Evolutionary conservation across 2,329 filamentous ascomycete genomes (phyloP).

Genomic region (Cladosporium sp.): DNA sequence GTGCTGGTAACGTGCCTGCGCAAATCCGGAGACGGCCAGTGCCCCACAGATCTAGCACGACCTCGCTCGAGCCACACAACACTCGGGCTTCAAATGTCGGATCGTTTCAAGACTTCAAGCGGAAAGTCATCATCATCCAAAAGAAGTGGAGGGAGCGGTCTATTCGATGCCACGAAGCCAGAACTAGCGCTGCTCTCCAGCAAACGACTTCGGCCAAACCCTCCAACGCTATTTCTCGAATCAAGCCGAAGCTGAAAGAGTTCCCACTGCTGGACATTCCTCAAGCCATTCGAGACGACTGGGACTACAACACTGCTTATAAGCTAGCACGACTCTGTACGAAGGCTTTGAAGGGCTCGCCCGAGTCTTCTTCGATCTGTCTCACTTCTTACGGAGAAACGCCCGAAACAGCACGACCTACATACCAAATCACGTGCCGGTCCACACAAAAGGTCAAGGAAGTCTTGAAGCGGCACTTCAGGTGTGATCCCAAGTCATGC

Average conservation of each 20-base stretch:
- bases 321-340: conserved; percentile 71
- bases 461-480: conserved; percentile 69
- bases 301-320: conserved; percentile 70
- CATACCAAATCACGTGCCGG: conserved; percentile 74
- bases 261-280: conserved; percentile 52
- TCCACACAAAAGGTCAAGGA: conserved; percentile 72
- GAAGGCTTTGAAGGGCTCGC: conserved; percentile 69
- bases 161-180: conserved; percentile 4
- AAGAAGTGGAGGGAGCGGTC: conserved; percentile 33
- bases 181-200: conserved; percentile 6
- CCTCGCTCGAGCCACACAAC: background rate
- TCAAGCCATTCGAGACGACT: conserved; percentile 65
- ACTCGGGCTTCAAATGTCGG: conserved; percentile 17
- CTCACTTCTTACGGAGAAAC: conserved; percentile 73
- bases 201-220: background rate
- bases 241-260: conserved; percentile 29
- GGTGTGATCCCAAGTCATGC: conserved; percentile 65
- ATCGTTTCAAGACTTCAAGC: conserved; percentile 38
- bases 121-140: conserved; percentile 36
- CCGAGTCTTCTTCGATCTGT: conserved; percentile 76
- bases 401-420: conserved; percentile 65
- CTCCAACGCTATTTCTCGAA: background rate
- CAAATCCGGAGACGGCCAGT: conserved; percentile 14
- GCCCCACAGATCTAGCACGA: conserved; percentile 5
- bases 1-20: conserved; percentile 5